Percentiles rank a stretch among this genome's conserved stretches.
Conservation (phyloP, 1,284 basidiomycete species). For the Moniliophthora roreri region DNA sequence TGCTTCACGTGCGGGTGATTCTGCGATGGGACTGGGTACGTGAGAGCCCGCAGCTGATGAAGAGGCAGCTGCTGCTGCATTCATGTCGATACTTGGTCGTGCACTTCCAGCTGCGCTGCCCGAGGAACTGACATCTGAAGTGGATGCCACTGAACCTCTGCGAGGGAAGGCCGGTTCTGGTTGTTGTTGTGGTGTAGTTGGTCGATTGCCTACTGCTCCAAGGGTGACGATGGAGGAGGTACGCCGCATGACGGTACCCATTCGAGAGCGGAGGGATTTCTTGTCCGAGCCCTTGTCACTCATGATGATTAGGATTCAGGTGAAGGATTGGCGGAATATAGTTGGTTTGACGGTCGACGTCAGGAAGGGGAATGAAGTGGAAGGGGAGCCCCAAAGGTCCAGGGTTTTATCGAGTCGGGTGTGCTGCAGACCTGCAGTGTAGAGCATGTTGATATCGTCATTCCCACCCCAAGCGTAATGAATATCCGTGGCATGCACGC, state of each 20-base stretch:
- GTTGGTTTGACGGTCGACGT: not conserved
- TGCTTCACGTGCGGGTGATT: constrained; percentile 9
- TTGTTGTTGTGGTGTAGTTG: no score
- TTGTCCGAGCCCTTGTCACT: not conserved
- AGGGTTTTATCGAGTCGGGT: not conserved
- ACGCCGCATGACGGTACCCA: constrained; percentile 9
- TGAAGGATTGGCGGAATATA: not conserved
- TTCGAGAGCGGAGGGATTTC: constrained; percentile 4
- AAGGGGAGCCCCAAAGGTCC: not conserved
- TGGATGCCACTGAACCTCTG: not conserved
- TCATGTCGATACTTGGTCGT: not conserved
- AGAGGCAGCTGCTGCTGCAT: not conserved
- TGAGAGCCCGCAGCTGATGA: not conserved
- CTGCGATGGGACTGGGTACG: constrained; percentile 10
- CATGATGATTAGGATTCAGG: not conserved
- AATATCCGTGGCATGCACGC: not conserved
- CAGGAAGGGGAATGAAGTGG: not conserved
- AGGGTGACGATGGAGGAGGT: constrained; percentile 4
- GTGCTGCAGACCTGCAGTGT: not conserved
- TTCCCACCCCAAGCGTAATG: not conserved
- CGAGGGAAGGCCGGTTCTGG: not conserved
- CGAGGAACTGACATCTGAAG: not conserved
- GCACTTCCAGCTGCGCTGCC: not conserved
- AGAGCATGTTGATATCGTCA: not conserved
- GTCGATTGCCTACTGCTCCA: not conserved